Conservation (phyloP, 2,329 filamentous ascomycete species). For the Penicillium sp. region DNA sequence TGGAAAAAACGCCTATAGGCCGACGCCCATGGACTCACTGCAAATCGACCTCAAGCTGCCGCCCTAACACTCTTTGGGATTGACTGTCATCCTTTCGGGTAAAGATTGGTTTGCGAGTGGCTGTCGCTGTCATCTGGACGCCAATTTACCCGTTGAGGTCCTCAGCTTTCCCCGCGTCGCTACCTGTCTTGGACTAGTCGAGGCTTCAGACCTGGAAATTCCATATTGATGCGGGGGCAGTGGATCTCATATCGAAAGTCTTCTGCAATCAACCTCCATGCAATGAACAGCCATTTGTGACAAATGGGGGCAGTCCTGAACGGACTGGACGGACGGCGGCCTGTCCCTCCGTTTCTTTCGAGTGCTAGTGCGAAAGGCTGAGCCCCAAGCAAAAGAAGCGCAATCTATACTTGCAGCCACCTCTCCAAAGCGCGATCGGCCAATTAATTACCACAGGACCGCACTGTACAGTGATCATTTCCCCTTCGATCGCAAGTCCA, state of each 20-base stretch:
- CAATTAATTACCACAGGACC: no score
- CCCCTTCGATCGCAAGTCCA: constrained; percentile 3
- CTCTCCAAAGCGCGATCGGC: not conserved
- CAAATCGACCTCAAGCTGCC: not conserved
- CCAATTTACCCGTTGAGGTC: no score
- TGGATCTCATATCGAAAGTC: not conserved
- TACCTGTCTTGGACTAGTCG: no score
- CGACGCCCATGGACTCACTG: not conserved
- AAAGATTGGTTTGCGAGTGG: not conserved
- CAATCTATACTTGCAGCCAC: constrained; percentile 1
- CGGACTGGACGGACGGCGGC: not conserved
- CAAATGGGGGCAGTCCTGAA: not conserved
- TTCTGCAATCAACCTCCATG: not conserved
- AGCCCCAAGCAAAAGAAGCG: not conserved
- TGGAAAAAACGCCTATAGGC: constrained; percentile 8
- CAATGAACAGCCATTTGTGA: not conserved
- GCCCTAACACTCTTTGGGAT: no score
- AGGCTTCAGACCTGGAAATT: no score
- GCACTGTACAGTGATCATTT: no score
- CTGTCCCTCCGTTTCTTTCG: constrained; percentile 14
- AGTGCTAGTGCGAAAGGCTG: constrained; percentile 9
- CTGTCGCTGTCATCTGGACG: no score
- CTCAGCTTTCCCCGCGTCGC: not conserved
- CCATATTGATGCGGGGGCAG: no score
- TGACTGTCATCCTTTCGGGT: no score